Conservation (phyloP, 306 rosid genomes). For the Alnus rubra region DNA sequence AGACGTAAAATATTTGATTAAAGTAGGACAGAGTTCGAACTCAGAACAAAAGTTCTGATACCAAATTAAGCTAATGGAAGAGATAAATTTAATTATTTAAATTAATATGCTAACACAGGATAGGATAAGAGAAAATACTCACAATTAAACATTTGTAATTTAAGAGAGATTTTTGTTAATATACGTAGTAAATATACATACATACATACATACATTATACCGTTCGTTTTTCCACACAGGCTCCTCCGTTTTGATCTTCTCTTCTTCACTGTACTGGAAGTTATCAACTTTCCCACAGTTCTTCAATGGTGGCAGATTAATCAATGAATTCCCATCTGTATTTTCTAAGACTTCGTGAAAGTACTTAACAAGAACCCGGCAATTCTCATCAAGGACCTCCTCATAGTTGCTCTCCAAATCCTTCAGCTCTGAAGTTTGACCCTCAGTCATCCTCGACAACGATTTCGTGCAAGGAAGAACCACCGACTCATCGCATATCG, state of each 20-base stretch:
- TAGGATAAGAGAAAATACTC: no score
- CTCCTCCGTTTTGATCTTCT: slow-evolving; percentile 31
- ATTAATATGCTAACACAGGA: no score
- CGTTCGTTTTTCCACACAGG: slow-evolving; percentile 58
- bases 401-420: slow-evolving; percentile 64
- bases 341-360: slow-evolving; percentile 52
- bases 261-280: slow-evolving; percentile 13
- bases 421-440: slow-evolving; percentile 61
- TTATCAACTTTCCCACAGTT: slow-evolving; percentile 15
- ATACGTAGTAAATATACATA: no score
- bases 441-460: slow-evolving; percentile 67
- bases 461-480: slow-evolving; percentile 48
- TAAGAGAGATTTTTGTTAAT: no score
- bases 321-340: slow-evolving; percentile 23
- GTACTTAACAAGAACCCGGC: slow-evolving; percentile 55
- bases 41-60: no score
- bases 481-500: slow-evolving; percentile 34
- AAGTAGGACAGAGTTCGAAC: no score
- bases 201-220: slow-evolving; percentile 59
- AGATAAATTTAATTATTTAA: no score
- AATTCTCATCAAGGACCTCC: slow-evolving; percentile 63
- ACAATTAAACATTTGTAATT: no score
- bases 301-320: slow-evolving; percentile 43
- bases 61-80: no score
- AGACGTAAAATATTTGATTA: no score